Evolutionary conservation across 306 rosid genomes (phyloP), one percentile per base, ranked within the genome.

Genomic region (Cucumis melo): DNA sequence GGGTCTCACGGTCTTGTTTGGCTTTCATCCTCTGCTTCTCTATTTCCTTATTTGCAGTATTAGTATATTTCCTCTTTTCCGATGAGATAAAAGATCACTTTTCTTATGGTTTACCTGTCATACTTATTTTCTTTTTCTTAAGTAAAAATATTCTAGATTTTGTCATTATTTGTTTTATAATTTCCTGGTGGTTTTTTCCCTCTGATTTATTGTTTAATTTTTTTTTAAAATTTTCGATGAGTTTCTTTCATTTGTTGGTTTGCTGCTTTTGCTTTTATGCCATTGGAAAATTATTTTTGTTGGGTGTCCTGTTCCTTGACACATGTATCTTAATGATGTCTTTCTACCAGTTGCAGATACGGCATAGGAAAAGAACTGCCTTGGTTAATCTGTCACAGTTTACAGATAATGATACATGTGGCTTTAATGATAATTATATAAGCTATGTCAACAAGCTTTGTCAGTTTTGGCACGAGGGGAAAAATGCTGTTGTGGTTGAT

Each of bases 401-500:
- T 76, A 80, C 78, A 7, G 75, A 77, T 76, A 84, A 84, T 57
- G 68, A 41, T 73, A 71, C 79, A 60, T 75, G 83, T 48, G 86
- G 75, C 42, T 68, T 78, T 34, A 77, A 72, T 75, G 74, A 53
- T 81, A 73, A 56, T 77, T 62, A 64, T 83, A 81, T 80, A 72
- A 86, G 83, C 63, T 81, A 82, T 20, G 79, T 88, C 42, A 87
- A 82, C 81, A 91, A 83, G 84, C 82, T 88, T 42, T 80, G 82
- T 6, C 79, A 88, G 60, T 80, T 78, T 75, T 85, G 89, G 91
- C 83, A 72, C 51, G 81, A 68, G 75, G 76, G 82, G 66, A 84
- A 55, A 83, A 87, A 84, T 81, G 90, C 93, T 74, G 81, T 87
- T 78, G 82, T 88, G 48, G 75, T 88, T 60, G 90, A 88, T 81